phyloP scores from a whole-genome alignment of 306 rosid species.

The Mimosa bimucronata region DNA sequence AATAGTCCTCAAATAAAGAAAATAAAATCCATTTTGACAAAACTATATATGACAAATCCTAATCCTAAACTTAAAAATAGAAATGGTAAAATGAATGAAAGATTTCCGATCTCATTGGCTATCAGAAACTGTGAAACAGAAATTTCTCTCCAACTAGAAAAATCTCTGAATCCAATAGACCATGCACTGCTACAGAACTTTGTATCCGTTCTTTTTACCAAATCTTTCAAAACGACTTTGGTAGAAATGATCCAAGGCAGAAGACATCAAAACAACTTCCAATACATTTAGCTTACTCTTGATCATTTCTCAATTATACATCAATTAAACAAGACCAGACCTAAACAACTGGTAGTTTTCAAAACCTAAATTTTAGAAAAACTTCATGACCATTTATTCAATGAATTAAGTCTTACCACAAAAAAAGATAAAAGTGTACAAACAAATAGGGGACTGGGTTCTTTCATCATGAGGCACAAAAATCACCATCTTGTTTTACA shows the following conservation, averaged over 20 bases:
- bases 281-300: slow-evolving; percentile 11
- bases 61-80: not conserved
- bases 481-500: not conserved
- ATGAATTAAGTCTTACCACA: not conserved
- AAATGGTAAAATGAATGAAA: not conserved
- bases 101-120: not conserved
- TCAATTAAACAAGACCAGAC: slow-evolving; percentile 7
- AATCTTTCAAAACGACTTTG: not conserved
- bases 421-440: not conserved
- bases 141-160: not conserved
- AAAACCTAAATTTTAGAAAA: slow-evolving; percentile 16
- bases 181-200: not conserved
- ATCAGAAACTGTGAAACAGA: not conserved
- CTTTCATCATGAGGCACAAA: not conserved
- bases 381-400: not conserved
- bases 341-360: slow-evolving; percentile 11
- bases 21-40: not conserved
- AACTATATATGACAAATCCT: not conserved
- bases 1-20: not conserved
- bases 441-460: not conserved
- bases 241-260: not conserved
- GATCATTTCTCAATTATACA: slow-evolving; percentile 5
- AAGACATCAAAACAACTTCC: not conserved
- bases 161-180: not conserved
- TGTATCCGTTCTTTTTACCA: not conserved